Evolutionary conservation across 352 stramenopile genomes (phyloP).

Genomic region (Phytophthora quininea): DNA sequence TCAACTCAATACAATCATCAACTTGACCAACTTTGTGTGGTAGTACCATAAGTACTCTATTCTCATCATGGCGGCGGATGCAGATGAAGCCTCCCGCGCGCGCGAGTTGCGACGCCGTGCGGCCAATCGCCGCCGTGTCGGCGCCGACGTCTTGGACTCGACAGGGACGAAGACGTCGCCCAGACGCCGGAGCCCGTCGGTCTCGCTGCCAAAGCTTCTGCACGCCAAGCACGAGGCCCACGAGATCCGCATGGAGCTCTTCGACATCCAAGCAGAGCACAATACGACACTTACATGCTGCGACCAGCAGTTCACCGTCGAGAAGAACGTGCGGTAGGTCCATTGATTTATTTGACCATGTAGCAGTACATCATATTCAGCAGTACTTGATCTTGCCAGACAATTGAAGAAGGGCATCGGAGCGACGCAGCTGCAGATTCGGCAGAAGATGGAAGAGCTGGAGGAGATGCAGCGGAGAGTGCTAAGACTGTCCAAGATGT

Average conservation of each 20-base stretch:
- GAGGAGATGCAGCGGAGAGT: constrained; percentile 57
- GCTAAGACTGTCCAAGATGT: constrained; percentile 42
- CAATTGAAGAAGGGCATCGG: constrained; percentile 46
- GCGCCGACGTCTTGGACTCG: constrained; percentile 7
- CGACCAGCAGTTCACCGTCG: constrained; percentile 61
- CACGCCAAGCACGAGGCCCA: constrained; percentile 50
- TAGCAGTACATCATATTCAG: too few relatives aligned
- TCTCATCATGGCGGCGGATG: constrained; percentile 13
- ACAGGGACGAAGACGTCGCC: neutral
- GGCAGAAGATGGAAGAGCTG: constrained; percentile 52
- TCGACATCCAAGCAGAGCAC: constrained; percentile 56
- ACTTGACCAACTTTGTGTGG: too few relatives aligned
- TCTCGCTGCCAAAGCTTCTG: constrained; percentile 45
- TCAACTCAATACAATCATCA: too few relatives aligned
- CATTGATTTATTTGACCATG: neutral
- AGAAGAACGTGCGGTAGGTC: constrained; percentile 56
- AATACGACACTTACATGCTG: constrained; percentile 48
- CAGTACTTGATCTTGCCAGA: constrained; percentile 20
- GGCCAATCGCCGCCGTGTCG: constrained; percentile 41
- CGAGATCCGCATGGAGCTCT: constrained; percentile 55
- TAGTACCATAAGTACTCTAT: too few relatives aligned
- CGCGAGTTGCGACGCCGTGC: constrained; percentile 54
- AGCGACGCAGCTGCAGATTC: constrained; percentile 45
- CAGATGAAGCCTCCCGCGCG: constrained; percentile 36
- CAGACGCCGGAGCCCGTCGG: neutral